A percentile compares a stretch with the other conserved stretches of the same genome.
Conservation (phyloP, 2,329 filamentous ascomycete species). For the Fusarium anguioides region DNA sequence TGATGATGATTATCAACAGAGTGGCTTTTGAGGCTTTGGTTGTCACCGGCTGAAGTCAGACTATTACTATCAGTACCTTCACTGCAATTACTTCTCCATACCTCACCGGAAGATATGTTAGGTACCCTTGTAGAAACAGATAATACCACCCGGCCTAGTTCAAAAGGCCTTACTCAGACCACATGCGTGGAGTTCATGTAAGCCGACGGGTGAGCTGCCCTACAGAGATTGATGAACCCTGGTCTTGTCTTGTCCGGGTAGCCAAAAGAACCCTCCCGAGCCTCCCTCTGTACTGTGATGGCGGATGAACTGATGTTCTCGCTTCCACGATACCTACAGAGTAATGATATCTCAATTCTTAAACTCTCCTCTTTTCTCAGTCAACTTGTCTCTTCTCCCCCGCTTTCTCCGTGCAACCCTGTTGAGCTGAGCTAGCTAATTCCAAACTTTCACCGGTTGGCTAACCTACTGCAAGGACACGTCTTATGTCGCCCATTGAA, state of each 20-base stretch:
- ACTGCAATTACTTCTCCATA: neutral
- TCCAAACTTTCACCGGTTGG: slow-evolving; percentile 16
- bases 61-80: neutral
- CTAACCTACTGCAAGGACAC: slow-evolving; percentile 28
- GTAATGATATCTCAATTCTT: neutral
- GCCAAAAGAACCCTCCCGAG: neutral
- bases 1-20: slow-evolving; percentile 1
- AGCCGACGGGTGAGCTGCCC: slow-evolving; percentile 9
- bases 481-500: neutral
- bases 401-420: slow-evolving; percentile 27
- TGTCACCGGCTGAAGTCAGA: neutral
- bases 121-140: slow-evolving; percentile 16
- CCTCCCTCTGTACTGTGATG: neutral
- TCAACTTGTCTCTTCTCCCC: slow-evolving; percentile 5
- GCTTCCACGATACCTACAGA: slow-evolving; percentile 8
- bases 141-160: slow-evolving; percentile 12
- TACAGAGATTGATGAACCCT: neutral
- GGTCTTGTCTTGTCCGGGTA: slow-evolving; percentile 13
- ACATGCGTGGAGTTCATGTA: slow-evolving; percentile 46
- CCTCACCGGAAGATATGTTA: neutral
- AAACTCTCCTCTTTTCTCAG: slow-evolving; percentile 22
- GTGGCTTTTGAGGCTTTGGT: slow-evolving; percentile 17
- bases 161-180: slow-evolving; percentile 34
- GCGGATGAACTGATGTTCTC: slow-evolving; percentile 38
- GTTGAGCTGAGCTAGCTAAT: slow-evolving; percentile 31